These are phyloP conservation scores for Termitomyces sp. DNA, from an alignment of 768 basidiomycete species.

Conservation along the genomic window DNA sequence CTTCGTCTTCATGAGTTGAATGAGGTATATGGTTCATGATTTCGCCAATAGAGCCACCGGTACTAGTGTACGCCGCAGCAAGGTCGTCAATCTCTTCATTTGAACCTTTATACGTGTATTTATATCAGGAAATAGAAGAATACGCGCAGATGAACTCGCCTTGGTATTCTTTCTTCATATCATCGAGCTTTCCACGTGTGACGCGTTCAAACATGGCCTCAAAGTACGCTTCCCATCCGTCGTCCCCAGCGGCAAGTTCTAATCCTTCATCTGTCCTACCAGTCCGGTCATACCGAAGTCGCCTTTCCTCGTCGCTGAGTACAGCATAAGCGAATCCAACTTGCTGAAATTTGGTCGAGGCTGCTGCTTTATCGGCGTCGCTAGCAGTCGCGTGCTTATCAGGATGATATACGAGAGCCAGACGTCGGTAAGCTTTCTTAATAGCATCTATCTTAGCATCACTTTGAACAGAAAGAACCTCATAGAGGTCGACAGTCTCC, in stretches of 20 bases:
- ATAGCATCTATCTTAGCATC: constrained; percentile 62
- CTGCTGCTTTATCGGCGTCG: constrained; percentile 57
- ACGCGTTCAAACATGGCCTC: constrained; percentile 84
- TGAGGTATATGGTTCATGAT: constrained; percentile 88
- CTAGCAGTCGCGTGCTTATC: constrained; percentile 75
- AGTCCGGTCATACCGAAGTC: constrained; percentile 76
- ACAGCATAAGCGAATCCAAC: constrained; percentile 93
- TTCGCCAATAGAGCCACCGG: constrained; percentile 67
- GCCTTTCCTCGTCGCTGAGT: constrained; percentile 70
- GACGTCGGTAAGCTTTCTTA: constrained; percentile 78
- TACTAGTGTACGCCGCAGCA: constrained; percentile 63
- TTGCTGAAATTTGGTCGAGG: constrained; percentile 82
- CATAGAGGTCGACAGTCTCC: constrained; percentile 73
- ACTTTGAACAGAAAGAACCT: constrained; percentile 52
- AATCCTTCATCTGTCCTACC: constrained; percentile 83
- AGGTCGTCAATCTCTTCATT: constrained; percentile 81
- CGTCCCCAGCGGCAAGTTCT: constrained; percentile 65
- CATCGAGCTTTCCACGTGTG: constrained; percentile 81
- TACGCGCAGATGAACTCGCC: constrained; percentile 37
- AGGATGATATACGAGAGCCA: constrained; percentile 81
- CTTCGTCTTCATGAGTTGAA: constrained; percentile 78
- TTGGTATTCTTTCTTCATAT: constrained; percentile 93
- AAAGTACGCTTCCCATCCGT: constrained; percentile 96
- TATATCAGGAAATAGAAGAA: background rate
- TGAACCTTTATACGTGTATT: constrained; percentile 55